Evolutionary conservation across 2,329 filamentous ascomycete species (phyloP).

Genomic region (Diaporthe batatas): DNA sequence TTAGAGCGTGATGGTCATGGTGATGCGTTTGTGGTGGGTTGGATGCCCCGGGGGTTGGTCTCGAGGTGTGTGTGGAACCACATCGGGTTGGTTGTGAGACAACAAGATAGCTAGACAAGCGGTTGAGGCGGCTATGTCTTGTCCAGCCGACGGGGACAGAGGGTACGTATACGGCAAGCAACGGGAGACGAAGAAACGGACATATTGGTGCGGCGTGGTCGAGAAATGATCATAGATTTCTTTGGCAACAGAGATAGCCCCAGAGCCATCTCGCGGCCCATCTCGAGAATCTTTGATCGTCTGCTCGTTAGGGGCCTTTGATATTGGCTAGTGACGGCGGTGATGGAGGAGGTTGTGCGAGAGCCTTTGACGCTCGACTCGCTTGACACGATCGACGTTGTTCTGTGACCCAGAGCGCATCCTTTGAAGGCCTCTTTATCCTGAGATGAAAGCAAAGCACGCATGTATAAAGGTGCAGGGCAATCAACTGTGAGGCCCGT

Average conservation of each 20-base stretch:
- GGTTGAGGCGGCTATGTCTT: slow-evolving; percentile 17
- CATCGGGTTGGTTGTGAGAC: slow-evolving; percentile 8
- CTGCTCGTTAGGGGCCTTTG: slow-evolving; percentile 27
- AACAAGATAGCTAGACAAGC: slow-evolving; percentile 8
- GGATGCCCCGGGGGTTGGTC: neutral
- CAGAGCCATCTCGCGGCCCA: slow-evolving; percentile 19
- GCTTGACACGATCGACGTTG: slow-evolving; percentile 28
- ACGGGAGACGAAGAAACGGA: neutral
- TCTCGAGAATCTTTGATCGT: slow-evolving; percentile 32
- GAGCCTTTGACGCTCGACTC: slow-evolving; percentile 27
- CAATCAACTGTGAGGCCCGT: slow-evolving; percentile 49
- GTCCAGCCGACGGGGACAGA: slow-evolving; percentile 15
- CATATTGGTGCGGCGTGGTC: neutral
- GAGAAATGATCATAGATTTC: slow-evolving; percentile 21
- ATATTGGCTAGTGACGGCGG: slow-evolving; percentile 22
- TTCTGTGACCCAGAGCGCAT: slow-evolving; percentile 27
- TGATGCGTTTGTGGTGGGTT: slow-evolving; percentile 27
- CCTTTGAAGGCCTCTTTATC: slow-evolving; percentile 41
- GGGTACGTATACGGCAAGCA: slow-evolving; percentile 10
- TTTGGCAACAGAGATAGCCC: slow-evolving; percentile 21
- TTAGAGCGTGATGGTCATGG: neutral
- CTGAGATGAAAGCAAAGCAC: slow-evolving; percentile 39
- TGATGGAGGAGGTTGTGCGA: slow-evolving; percentile 22
- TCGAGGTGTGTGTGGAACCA: slow-evolving; percentile 28
- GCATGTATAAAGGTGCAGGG: slow-evolving; percentile 43